Conservation (phyloP, 257 asterid genomes). For the Cynanchum wilfordii region DNA sequence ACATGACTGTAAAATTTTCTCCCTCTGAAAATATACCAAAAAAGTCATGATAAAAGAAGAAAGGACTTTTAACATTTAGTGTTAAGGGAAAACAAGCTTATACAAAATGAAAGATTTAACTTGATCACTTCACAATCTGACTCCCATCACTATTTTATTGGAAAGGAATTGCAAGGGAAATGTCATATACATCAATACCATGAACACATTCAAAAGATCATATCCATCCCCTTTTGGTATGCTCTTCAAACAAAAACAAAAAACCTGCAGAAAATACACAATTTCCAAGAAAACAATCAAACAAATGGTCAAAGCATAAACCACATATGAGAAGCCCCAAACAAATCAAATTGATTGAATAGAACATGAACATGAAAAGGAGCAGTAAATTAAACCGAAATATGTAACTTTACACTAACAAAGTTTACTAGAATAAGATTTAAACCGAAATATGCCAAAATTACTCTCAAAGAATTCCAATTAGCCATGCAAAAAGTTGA, state of each 20-base stretch:
- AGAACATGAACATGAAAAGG: background rate
- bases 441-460: background rate
- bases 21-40: too few species aligned
- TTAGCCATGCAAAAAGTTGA: background rate
- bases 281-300: background rate
- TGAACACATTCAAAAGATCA: background rate
- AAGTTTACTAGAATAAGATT: background rate
- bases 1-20: too few species aligned
- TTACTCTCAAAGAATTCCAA: background rate
- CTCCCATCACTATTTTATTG: background rate
- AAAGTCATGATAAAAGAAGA: too few species aligned
- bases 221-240: background rate
- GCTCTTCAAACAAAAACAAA: background rate
- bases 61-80: too few species aligned
- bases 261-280: constrained; percentile 10
- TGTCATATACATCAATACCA: background rate
- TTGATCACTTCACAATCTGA: too few species aligned
- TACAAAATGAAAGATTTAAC: background rate
- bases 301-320: background rate
- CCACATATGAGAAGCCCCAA: background rate
- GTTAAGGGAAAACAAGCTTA: background rate
- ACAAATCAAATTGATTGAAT: background rate
- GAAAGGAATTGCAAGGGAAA: background rate
- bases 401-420: background rate
- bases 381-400: too few species aligned